A percentile compares a stretch with the other conserved stretches of the same genome.
Conservation (phyloP, 1,284 basidiomycete species). For the Rhizopogon parksii region DNA sequence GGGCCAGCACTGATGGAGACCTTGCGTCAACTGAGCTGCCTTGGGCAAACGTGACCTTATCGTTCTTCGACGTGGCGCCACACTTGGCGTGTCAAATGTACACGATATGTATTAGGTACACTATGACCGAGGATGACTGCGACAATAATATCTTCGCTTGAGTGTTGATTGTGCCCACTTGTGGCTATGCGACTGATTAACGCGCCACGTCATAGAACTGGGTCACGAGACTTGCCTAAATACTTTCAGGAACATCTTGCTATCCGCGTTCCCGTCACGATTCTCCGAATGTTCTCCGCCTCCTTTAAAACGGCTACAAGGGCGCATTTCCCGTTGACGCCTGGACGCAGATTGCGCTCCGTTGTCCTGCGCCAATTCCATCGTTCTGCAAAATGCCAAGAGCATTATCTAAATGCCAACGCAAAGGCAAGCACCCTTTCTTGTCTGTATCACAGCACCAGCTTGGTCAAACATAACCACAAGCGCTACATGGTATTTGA, state of each 20-base stretch:
- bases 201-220: too few species aligned
- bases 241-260: not conserved
- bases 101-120: too few species aligned
- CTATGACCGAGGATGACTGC: too few species aligned
- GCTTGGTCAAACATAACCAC: constrained; percentile 1
- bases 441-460: constrained; percentile 1
- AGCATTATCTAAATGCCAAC: constrained; percentile 2
- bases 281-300: not conserved
- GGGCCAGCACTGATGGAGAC: too few species aligned
- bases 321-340: not conserved
- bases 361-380: not conserved
- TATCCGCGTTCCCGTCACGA: not conserved
- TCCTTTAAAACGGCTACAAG: not conserved
- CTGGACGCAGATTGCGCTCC: not conserved
- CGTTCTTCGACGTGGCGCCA: too few species aligned
- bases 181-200: too few species aligned
- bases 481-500: not conserved
- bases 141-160: too few species aligned
- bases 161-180: too few species aligned
- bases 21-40: too few species aligned
- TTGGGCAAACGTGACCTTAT: too few species aligned
- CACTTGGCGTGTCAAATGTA: too few species aligned
- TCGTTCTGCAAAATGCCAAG: not conserved
- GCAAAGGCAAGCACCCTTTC: not conserved
- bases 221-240: too few species aligned